These are phyloP conservation scores for Collybia nuda DNA, from an alignment of 768 basidiomycete genomes.

Conservation along the genomic window DNA sequence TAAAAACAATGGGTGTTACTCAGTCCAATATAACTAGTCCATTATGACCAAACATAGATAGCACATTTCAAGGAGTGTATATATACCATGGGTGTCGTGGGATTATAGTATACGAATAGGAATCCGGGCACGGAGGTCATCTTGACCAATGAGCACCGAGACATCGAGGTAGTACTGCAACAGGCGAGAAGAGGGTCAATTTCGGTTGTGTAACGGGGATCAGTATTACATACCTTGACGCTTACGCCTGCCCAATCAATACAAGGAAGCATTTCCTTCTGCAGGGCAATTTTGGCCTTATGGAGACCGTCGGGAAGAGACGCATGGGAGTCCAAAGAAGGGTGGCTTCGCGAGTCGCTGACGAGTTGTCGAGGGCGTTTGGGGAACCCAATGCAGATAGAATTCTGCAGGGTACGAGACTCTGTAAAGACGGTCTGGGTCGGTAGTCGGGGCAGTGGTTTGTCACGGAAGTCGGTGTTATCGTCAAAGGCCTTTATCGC, in stretches of 20 bases:
- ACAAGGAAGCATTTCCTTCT: slow-evolving; percentile 60
- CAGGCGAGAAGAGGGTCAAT: slow-evolving; percentile 5
- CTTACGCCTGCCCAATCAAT: slow-evolving; percentile 68
- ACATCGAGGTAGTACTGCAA: slow-evolving; percentile 72
- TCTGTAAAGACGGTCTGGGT: slow-evolving; percentile 38
- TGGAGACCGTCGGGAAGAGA: slow-evolving; percentile 68
- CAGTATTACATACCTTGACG: slow-evolving; percentile 53
- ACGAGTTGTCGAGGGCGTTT: slow-evolving; percentile 58
- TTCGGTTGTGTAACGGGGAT: slow-evolving; percentile 7
- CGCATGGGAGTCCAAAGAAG: slow-evolving; percentile 43
- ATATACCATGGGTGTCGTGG: neutral
- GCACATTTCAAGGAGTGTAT: neutral
- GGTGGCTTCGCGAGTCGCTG: slow-evolving; percentile 36
- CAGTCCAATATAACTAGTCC: neutral
- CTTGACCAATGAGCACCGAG: slow-evolving; percentile 64
- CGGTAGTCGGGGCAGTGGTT: slow-evolving; percentile 43
- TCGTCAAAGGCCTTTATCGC: slow-evolving; percentile 22
- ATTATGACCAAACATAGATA: neutral
- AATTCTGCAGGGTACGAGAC: slow-evolving; percentile 44
- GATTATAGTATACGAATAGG: slow-evolving; percentile 56
- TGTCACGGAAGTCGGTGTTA: slow-evolving; percentile 28
- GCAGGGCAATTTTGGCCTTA: slow-evolving; percentile 55
- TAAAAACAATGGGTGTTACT: slow-evolving; percentile 1
- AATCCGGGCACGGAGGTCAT: slow-evolving; percentile 59
- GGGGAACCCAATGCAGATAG: slow-evolving; percentile 66